These are phyloP conservation scores for Podospora fimiseda DNA, from an alignment of 495 filamentous ascomycete genomes.

Conservation along the genomic window DNA sequence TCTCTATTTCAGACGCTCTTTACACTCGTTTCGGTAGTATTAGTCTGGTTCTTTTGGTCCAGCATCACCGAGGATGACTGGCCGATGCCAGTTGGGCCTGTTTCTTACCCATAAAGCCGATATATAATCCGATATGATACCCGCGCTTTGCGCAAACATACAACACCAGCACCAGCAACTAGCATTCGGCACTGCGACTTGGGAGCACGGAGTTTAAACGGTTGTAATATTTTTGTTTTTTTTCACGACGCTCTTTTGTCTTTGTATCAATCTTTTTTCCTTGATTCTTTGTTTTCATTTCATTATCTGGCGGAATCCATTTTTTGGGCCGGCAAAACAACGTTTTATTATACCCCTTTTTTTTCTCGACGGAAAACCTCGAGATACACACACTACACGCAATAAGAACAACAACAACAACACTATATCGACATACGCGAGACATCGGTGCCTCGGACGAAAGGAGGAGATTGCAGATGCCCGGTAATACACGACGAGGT, in stretches of 20 bases:
- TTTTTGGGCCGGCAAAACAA: no score
- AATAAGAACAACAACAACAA: not conserved
- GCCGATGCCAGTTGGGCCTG: conserved; percentile 56
- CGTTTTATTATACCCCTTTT: no score
- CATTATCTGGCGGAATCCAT: not conserved
- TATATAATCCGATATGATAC: conserved; percentile 1
- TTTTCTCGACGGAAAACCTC: no score
- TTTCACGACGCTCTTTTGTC: conserved; percentile 1
- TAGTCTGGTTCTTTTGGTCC: conserved; percentile 93
- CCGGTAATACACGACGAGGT: not conserved
- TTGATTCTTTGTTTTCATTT: not conserved
- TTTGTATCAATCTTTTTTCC: not conserved
- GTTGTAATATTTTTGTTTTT: not conserved
- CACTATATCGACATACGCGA: no score
- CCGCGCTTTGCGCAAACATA: not conserved
- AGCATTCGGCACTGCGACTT: not conserved
- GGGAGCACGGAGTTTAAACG: conserved; percentile 4
- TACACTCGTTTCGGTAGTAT: conserved; percentile 72
- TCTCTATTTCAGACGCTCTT: conserved; percentile 91
- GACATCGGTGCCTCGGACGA: not conserved
- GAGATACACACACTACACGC: no score
- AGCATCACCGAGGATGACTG: conserved; percentile 99
- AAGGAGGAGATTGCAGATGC: not conserved
- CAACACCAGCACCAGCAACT: not conserved
- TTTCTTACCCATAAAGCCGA: conserved; percentile 23